Evolutionary conservation across 2,329 filamentous ascomycete species (phyloP).

Genomic region (Colletotrichum caudatum): DNA sequence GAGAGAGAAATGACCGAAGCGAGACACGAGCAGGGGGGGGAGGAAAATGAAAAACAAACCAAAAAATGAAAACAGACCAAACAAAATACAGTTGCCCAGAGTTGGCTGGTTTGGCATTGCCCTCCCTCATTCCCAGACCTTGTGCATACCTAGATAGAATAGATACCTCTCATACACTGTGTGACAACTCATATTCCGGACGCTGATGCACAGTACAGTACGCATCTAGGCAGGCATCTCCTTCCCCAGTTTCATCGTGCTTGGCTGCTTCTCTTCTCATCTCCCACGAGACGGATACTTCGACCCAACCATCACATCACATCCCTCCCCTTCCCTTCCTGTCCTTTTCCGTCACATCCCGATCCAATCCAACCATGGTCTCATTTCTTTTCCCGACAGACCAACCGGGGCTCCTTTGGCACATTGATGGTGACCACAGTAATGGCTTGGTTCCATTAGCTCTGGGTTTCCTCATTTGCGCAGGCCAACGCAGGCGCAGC

Average conservation of each 20-base stretch:
- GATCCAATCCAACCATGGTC: not conserved
- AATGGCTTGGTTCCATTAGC: slow-evolving; percentile 2
- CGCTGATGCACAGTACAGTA: not conserved
- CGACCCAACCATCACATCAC: not conserved
- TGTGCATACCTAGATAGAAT: not conserved
- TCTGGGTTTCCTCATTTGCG: not conserved
- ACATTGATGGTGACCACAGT: slow-evolving; percentile 4
- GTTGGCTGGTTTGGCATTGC: not conserved
- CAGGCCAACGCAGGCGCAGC: not conserved
- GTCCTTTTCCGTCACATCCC: not conserved
- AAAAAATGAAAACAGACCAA: not conserved
- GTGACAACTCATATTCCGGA: fast-evolving
- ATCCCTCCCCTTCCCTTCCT: not conserved
- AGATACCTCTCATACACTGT: slow-evolving; percentile 18
- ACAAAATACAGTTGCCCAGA: not conserved
- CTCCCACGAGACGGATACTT: slow-evolving; percentile 3
- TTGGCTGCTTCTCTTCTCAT: slow-evolving; percentile 5
- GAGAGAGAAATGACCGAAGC: not conserved
- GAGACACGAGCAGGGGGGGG: not conserved
- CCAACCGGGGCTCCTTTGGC: slow-evolving; percentile 10
- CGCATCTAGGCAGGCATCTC: not conserved
- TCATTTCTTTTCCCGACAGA: slow-evolving; percentile 8
- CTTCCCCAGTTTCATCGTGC: slow-evolving; percentile 16
- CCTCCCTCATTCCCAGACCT: not conserved
- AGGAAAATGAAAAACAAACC: not conserved